Conservation (phyloP, 106 monocot genomes). For the Hemerocallis citrina region DNA sequence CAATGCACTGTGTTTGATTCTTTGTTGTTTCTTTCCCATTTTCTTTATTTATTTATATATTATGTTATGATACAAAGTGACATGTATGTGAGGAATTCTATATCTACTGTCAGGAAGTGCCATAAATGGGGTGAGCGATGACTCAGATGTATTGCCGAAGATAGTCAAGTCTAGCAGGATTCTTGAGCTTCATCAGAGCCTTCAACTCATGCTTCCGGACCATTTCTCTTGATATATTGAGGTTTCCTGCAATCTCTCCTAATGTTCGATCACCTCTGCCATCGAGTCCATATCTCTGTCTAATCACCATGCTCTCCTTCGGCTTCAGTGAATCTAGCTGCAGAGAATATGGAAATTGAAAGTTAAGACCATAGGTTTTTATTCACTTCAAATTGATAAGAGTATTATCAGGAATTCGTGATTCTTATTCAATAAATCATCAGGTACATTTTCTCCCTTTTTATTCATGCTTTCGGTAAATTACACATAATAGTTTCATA, state of each 20-base stretch:
- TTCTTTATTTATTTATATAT: too few relatives aligned
- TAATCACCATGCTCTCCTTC: conserved; percentile 89
- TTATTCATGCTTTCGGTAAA: too few relatives aligned
- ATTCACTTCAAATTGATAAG: too few relatives aligned
- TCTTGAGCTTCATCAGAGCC: conserved; percentile 96
- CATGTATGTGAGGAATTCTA: not conserved
- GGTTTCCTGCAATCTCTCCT: conserved; percentile 94
- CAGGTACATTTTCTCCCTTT: too few relatives aligned
- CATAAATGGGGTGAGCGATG: too few relatives aligned
- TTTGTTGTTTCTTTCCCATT: too few relatives aligned
- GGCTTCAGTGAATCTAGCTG: conserved; percentile 96
- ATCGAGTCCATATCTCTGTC: conserved; percentile 90
- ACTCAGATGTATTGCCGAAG: conserved; percentile 53
- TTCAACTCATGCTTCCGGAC: conserved; percentile 86
- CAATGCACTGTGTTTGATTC: too few relatives aligned
- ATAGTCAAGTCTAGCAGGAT: conserved; percentile 83
- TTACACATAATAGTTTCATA: too few relatives aligned
- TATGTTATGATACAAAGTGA: conserved; percentile 12
- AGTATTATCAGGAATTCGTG: too few relatives aligned
- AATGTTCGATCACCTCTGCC: conserved; percentile 80
- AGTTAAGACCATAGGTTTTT: too few relatives aligned
- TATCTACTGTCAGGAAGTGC: not conserved
- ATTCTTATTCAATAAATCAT: too few relatives aligned
- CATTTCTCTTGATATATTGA: conserved; percentile 90
- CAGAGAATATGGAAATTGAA: too few relatives aligned